These are phyloP conservation scores for Priceomyces melissophilus DNA, from an alignment of 805 yeast genomes.

Conservation along the genomic window DNA sequence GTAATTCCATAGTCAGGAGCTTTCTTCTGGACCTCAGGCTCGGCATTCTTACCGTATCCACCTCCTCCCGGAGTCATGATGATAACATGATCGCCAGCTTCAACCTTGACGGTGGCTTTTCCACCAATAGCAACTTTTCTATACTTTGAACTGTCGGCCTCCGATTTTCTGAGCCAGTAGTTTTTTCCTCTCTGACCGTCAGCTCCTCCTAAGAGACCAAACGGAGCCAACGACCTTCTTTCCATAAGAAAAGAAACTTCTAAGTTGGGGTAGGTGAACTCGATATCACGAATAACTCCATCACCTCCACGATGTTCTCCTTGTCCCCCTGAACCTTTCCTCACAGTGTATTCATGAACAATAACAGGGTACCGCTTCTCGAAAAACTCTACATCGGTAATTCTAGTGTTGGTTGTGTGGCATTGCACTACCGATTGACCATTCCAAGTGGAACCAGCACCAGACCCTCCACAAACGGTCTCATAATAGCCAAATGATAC, in stretches of 20 bases:
- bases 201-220: constrained; percentile 80
- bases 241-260: constrained; percentile 82
- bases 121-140: constrained; percentile 30
- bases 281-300: constrained; percentile 83
- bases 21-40: background rate
- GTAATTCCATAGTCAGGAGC: constrained; percentile 19
- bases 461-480: constrained; percentile 94
- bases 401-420: constrained; percentile 90
- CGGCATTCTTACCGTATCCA: constrained; percentile 29
- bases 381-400: constrained; percentile 86
- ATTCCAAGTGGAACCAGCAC: constrained; percentile 84
- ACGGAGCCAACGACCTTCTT: constrained; percentile 80
- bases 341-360: constrained; percentile 64
- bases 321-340: constrained; percentile 74
- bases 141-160: constrained; percentile 11
- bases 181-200: constrained; percentile 67
- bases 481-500: constrained; percentile 88
- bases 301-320: constrained; percentile 78
- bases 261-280: constrained; percentile 46
- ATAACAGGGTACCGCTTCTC: constrained; percentile 87
- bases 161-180: constrained; percentile 28
- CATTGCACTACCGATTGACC: constrained; percentile 91
- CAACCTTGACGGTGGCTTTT: constrained; percentile 27
- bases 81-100: constrained; percentile 38
- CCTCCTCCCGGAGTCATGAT: constrained; percentile 46